Conservation (phyloP, 441 rosid species). For the Breynia disticha region DNA sequence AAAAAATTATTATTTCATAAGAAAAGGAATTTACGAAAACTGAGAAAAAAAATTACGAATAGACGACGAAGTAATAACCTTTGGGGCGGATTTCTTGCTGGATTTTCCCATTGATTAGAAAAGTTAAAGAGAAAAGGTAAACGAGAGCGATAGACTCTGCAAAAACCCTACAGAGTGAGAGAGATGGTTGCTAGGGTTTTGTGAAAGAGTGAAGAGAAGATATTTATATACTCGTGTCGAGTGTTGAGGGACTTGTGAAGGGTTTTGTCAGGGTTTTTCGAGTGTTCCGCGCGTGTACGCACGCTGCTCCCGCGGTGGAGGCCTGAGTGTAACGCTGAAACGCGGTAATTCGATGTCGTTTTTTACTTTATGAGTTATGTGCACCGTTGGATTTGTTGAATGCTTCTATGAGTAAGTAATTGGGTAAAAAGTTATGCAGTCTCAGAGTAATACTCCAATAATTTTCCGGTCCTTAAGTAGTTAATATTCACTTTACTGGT, state of each 20-base stretch:
- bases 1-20: not conserved
- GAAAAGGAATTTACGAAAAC: not conserved
- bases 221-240: not conserved
- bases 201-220: not conserved
- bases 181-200: not conserved
- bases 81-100: conserved; percentile 59
- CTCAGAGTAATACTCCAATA: no score
- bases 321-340: no score
- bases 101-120: conserved; percentile 46
- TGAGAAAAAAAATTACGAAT: not conserved
- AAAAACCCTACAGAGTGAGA: conserved; percentile 21
- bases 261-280: conserved; percentile 4
- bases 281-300: not conserved
- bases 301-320: no score
- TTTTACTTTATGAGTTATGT: no score
- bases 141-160: not conserved
- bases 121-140: not conserved
- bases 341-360: no score
- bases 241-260: not conserved
- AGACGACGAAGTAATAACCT: conserved; percentile 27
- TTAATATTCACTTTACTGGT: no score
- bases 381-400: no score
- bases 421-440: no score
- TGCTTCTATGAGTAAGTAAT: no score
- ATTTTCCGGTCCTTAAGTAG: no score